These are phyloP conservation scores for Pistacia integerrima DNA, from an alignment of 345 rosid genomes.

Conservation along the genomic window DNA sequence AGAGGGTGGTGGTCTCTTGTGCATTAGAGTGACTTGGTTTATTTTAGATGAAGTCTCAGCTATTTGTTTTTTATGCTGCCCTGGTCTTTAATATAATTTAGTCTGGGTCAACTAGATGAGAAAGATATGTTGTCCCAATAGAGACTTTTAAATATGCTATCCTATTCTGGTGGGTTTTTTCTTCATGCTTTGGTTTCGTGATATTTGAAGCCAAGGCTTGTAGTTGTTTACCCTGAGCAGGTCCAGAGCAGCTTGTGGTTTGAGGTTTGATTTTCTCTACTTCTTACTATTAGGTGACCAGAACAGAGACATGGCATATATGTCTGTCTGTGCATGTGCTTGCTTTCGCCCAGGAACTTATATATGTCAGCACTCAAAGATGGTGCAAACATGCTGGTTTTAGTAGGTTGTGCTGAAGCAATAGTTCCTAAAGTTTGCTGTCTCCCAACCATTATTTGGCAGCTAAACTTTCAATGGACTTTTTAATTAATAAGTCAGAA, in stretches of 20 bases:
- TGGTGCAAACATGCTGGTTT: neutral
- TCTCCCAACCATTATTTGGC: neutral
- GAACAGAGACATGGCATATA: neutral
- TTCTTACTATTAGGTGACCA: too few species aligned
- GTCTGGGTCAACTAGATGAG: neutral
- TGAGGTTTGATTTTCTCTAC: neutral
- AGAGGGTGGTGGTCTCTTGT: neutral
- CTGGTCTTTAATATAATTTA: neutral
- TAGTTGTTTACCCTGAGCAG: neutral
- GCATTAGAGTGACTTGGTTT: neutral
- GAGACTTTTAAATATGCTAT: neutral
- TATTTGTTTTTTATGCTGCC: neutral
- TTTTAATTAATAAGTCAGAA: neutral
- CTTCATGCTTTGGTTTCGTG: neutral
- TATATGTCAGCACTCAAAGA: neutral
- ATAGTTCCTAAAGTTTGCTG: neutral
- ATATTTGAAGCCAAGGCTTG: neutral
- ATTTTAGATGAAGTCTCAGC: neutral
- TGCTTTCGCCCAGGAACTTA: neutral
- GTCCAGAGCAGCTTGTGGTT: neutral
- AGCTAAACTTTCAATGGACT: neutral
- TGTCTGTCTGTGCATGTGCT: neutral
- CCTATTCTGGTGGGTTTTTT: too few species aligned
- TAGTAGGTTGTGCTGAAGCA: neutral
- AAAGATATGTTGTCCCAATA: neutral